phyloP scores from a whole-genome alignment of 768 basidiomycete genomes.

The Boletus edulis region DNA sequence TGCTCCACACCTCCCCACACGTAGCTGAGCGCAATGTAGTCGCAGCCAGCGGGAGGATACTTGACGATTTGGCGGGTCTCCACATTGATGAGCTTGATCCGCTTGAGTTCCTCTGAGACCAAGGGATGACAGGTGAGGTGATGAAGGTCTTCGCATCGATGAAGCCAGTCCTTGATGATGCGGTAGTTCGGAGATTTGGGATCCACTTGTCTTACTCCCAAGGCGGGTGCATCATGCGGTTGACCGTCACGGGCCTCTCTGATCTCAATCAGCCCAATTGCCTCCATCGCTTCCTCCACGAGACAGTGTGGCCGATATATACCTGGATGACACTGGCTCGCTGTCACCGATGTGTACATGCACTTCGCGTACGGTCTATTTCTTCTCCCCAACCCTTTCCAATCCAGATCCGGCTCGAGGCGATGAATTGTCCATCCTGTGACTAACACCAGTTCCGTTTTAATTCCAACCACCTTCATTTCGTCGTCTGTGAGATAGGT shows the following conservation, averaged over 20 bases:
- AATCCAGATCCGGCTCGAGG: background rate
- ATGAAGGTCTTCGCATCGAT: slow-evolving; percentile 7
- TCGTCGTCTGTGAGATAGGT: slow-evolving; percentile 3
- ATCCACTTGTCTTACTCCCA: slow-evolving; percentile 10
- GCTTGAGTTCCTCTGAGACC: slow-evolving; percentile 1
- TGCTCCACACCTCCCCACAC: slow-evolving; percentile 16
- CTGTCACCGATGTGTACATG: slow-evolving; percentile 1
- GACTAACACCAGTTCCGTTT: background rate
- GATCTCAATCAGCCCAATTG: slow-evolving; percentile 1
- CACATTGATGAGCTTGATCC: slow-evolving; percentile 9
- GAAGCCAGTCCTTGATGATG: slow-evolving; percentile 8
- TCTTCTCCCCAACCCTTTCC: background rate
- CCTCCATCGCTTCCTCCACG: slow-evolving; percentile 1
- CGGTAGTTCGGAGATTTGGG: background rate
- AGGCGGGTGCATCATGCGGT: background rate
- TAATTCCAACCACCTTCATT: background rate
- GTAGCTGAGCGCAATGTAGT: slow-evolving; percentile 16
- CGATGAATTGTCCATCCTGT: background rate
- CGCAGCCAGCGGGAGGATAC: slow-evolving; percentile 4
- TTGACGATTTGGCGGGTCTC: slow-evolving; percentile 5
- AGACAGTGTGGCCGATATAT: background rate
- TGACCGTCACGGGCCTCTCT: background rate
- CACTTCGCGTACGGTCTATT: slow-evolving; percentile 8
- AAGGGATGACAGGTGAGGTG: slow-evolving; percentile 3
- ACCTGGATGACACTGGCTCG: rapidly evolving